These are phyloP conservation scores for Taiwanofungus camphoratus DNA, from an alignment of 1,284 basidiomycete species.

Conservation along the genomic window DNA sequence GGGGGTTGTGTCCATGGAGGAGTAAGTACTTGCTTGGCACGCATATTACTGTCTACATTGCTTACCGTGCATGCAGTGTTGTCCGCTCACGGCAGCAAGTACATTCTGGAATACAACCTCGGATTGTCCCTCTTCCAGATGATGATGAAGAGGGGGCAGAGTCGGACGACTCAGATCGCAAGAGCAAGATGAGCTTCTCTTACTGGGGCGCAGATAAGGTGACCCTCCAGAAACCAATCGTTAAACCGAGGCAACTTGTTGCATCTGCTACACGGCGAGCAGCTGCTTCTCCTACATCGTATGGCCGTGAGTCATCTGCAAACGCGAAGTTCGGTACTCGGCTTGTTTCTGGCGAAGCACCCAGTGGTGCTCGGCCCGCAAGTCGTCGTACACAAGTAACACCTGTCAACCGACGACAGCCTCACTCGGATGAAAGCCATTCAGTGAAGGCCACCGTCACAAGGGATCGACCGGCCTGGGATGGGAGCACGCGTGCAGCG, in stretches of 20 bases:
- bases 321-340: conserved; percentile 82
- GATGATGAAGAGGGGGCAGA: conserved; percentile 50
- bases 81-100: conserved; percentile 60
- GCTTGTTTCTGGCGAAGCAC: conserved; percentile 51
- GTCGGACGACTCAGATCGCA: conserved; percentile 79
- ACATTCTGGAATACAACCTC: conserved; percentile 50
- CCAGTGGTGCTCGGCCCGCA: conserved; percentile 44
- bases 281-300: conserved; percentile 42
- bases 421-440: conserved; percentile 52
- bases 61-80: conserved; percentile 41
- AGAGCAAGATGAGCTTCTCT: conserved; percentile 88
- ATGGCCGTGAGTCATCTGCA: conserved; percentile 73
- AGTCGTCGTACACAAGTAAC: conserved; percentile 56
- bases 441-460: conserved; percentile 64
- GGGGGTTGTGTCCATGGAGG: conserved; percentile 79
- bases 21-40: conserved; percentile 48
- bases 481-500: conserved; percentile 49
- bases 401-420: conserved; percentile 41
- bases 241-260: conserved; percentile 42
- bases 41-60: conserved; percentile 8
- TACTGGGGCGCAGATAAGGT: conserved; percentile 87
- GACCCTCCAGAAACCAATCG: conserved; percentile 71
- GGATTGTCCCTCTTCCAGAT: conserved; percentile 65
- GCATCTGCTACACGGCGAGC: conserved; percentile 41
- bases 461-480: conserved; percentile 54